Evolutionary conservation across 148 eudicot genomes (phyloP), one percentile per base, ranked within the genome.

Genomic region (Beta vulgaris): DNA sequence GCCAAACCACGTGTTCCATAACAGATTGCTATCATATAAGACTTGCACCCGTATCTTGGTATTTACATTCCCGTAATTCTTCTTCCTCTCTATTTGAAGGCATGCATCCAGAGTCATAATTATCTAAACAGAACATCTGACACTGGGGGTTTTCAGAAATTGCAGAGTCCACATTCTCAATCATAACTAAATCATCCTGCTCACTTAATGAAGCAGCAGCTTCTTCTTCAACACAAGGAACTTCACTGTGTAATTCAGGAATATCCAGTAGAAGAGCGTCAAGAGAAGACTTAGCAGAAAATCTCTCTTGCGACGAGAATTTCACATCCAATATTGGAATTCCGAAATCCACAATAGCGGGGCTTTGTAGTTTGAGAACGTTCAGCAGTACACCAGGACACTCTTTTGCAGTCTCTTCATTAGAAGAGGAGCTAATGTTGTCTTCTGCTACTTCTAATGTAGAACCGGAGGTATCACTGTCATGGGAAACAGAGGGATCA

Each of bases 261-360:
- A 60, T 18, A 66, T 82, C 85, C 68, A 39, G 40, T 69, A 86
- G 79, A 72, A 94, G 93, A 57, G 77, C 81, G 79, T 88, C 89
- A 28, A 95, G 84, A 34, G 83, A 76, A 48, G 82, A 73, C 65
- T 29, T 76, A 13, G 78, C 40, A 60, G 72, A 68, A 12, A 73
- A 39, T 35, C 75, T 64, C 62, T 77, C 86, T 28, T 48, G 64
- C 6, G 86, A 73, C 40, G 62, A 62, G 77, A 95, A 95, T 58
- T 88, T 84, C 66, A 95, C 99, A 61, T 95, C 98, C 68, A 95
- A 85, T 70, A 95, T 84, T 11, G 97, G 91, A 80, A 77, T 77
- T 72, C 81, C 83, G 73, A 89, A 91, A 84, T 95, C 91, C 58
- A 94, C 76, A 28, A 25, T 19, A 54, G 84, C 75, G 55, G 77